Evolutionary conservation across 768 basidiomycete genomes (phyloP), one percentile per base, ranked within the genome.

Genomic region (Hericium erinaceus): DNA sequence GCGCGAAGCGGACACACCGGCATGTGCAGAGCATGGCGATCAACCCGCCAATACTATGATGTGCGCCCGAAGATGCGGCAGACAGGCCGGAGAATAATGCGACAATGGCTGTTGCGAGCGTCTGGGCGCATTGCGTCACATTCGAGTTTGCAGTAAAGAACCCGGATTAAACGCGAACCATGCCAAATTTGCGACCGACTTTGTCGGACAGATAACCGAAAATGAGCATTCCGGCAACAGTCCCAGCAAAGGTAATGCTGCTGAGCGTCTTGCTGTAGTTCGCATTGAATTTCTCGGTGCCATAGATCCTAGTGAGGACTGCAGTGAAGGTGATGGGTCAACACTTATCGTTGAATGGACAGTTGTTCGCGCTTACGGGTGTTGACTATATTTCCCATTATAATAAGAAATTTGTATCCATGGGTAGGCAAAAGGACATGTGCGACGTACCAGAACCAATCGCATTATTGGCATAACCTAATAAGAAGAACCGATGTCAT

Each of bases 151-250:
- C 13, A 9, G 18, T 6, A 20, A n/a, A 37, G 22, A 33, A 53
- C 10, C 4, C 18, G 39, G 44, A 49, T n/a, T 24, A 38, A n/a
- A 50, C n/a, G 66, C 76, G 54, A 58, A 87, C 85, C 92, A 94
- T 94, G 62, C 92, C 92, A 64, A 85, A 87, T 39, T 64, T 64
- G 26, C 76, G 80, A 12, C 93, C 92, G 60, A 93, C 64, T 69
- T 89, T 91, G 69, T 95, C 93, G 16, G 88, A 89, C 59, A 93
- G 74, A 67, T 83, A 91, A 71, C 89, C 89, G 64, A 93, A 92
- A 50, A 68, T 60, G 39, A 93, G 71, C 89, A 91, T 92, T 39
- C 94, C 92, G 10, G 92, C 77, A n/a, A 95, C 72, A 7, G 86
- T 89, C 13, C 93, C 93, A 33, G 85, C 93, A 62, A 95, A 98